These are phyloP conservation scores for Kickxella alabastrina DNA, from an alignment of 192 early-diverging fungal genomes.

Conservation along the genomic window DNA sequence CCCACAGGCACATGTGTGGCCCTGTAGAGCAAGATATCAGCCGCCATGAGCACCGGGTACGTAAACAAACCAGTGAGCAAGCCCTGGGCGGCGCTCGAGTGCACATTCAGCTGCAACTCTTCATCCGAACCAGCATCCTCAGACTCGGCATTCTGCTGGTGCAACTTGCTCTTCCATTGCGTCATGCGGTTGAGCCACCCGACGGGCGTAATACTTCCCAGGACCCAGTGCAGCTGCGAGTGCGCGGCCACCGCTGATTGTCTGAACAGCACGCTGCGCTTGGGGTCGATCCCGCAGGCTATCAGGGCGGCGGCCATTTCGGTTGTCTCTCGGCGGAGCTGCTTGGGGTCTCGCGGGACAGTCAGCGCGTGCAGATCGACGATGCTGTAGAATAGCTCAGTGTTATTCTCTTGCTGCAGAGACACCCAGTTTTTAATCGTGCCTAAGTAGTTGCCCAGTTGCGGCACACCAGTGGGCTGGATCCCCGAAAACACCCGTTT, in stretches of 20 bases:
- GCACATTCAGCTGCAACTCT: slow-evolving; percentile 6
- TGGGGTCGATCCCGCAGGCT: slow-evolving; percentile 80
- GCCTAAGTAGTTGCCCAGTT: slow-evolving; percentile 93
- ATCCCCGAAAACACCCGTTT: slow-evolving; percentile 74
- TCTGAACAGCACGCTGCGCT: slow-evolving; percentile 70
- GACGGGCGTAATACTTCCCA: slow-evolving; percentile 83
- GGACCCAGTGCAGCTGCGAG: slow-evolving; percentile 78
- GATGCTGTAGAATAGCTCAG: slow-evolving; percentile 66
- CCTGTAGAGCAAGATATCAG: slow-evolving; percentile 84
- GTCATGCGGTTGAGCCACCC: slow-evolving; percentile 92
- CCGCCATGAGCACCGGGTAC: slow-evolving; percentile 89
- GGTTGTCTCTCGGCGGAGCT: slow-evolving; percentile 58
- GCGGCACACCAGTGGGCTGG: slow-evolving; percentile 90
- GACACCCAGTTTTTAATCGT: slow-evolving; percentile 81
- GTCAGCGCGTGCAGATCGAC: slow-evolving; percentile 94
- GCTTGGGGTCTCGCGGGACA: slow-evolving; percentile 61
- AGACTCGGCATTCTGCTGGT: slow-evolving; percentile 11
- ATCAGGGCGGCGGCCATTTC: slow-evolving; percentile 77
- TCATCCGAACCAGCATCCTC: slow-evolving; percentile 9
- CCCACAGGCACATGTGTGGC: slow-evolving; percentile 88
- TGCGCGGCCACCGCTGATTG: slow-evolving; percentile 79
- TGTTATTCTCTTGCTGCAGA: slow-evolving; percentile 55
- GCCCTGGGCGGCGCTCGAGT: slow-evolving; percentile 20
- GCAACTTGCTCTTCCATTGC: slow-evolving; percentile 79
- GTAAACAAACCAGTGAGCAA: slow-evolving; percentile 71